phyloP scores from a whole-genome alignment of 192 early-diverging fungal species.

The Funneliformis mosseae region DNA sequence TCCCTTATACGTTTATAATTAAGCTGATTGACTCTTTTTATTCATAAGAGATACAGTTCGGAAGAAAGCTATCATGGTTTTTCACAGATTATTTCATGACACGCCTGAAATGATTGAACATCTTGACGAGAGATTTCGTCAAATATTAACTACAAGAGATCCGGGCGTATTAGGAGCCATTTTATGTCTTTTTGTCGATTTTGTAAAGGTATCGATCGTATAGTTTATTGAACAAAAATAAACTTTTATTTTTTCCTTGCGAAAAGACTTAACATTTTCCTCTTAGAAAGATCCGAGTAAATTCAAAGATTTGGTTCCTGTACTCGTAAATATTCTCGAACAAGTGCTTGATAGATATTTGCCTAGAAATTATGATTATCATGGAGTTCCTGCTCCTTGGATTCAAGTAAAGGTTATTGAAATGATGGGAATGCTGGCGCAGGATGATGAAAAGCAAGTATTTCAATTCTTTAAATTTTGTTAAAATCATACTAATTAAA shows the following conservation, averaged over 20 bases:
- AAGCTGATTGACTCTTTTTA: not conserved
- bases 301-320: conserved; percentile 44
- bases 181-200: conserved; percentile 40
- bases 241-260: conserved; percentile 16
- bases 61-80: conserved; percentile 51
- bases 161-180: conserved; percentile 51
- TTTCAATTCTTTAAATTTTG: not conserved
- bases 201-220: conserved; percentile 43
- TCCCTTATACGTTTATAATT: not conserved
- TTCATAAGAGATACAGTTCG: conserved; percentile 50
- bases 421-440: conserved; percentile 42
- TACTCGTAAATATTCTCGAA: conserved; percentile 43
- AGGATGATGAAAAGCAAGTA: conserved; percentile 34
- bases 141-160: conserved; percentile 49
- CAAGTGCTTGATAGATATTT: conserved; percentile 53
- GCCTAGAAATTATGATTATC: conserved; percentile 52
- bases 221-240: too few species aligned
- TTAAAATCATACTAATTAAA: not conserved
- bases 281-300: conserved; percentile 38
- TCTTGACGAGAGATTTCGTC: conserved; percentile 43
- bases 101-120: conserved; percentile 39
- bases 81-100: conserved; percentile 44
- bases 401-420: conserved; percentile 54
- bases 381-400: conserved; percentile 58
- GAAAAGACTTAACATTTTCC: not conserved